Evolutionary conservation across 495 filamentous ascomycete genomes (phyloP), one percentile per base, ranked within the genome.

Genomic region (Tuber calosporum): DNA sequence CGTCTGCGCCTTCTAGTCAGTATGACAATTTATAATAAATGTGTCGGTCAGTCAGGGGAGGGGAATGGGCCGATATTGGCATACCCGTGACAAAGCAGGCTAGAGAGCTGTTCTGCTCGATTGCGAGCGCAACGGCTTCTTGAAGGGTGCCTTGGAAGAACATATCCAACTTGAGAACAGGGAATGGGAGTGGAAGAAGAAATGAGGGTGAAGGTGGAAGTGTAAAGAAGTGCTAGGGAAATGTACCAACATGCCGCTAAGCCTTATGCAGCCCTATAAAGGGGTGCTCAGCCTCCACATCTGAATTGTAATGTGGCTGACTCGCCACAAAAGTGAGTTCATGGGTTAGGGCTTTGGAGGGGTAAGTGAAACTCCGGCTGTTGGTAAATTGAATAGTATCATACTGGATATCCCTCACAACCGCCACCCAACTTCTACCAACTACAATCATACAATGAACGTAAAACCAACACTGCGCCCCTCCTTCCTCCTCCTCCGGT

Each of bases 111-210:
- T 82, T 79, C 80, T 92, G 84, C 69, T 87, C 86, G 17, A 97
- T 83, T 30, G 95, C 93, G 36, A 86, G 82, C 9, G 86, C 84
- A 78, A 98, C 94, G 68, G 92, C 94, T 69, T 89, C 88, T 78
- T 94, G 89, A 9, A 97, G 83, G 73, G 86, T 88, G 34, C 94
- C 94, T 69, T 89, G 72, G 79, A 90, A 95, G 83, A 97, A 98
- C 86, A 94, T 90, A 7, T 58, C 84, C 42, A 41, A 7, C 15
- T 69, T 70, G 71, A 34, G 53, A 13, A 4, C 3, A 62, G 53
- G 26, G 13, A 22, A 26, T n/a, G n/a, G n/a, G n/a, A n/a, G n/a
- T n/a, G n/a, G 22, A 53, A 8, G 48, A 53, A 30, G 13, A 13
- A 62, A 17, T 30, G 9, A 17, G 7, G 5, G 30, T 15, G 26